phyloP scores from a whole-genome alignment of 2,329 filamentous ascomycete species.

The Penicillium sp. region DNA sequence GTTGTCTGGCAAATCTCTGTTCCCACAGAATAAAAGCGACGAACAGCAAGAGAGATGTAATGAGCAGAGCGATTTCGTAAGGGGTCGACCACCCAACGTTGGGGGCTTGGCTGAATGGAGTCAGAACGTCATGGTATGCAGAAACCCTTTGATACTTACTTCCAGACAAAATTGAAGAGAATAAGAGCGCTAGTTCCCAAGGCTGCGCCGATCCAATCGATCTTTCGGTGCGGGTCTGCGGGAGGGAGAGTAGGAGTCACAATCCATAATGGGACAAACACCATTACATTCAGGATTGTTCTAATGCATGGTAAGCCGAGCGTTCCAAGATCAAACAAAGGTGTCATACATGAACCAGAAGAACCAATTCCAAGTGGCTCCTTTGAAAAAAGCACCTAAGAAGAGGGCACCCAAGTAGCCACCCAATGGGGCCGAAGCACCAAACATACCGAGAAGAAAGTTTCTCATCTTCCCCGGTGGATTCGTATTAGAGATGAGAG shows the following conservation, averaged over 20 bases:
- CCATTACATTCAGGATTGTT: no score
- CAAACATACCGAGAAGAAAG: conserved; percentile 53
- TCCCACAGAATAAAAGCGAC: conserved; percentile 51
- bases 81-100: conserved; percentile 52
- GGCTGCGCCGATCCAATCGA: conserved; percentile 40
- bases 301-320: no score
- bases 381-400: conserved; percentile 36
- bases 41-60: conserved; percentile 53
- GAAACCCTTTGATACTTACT: conserved; percentile 58
- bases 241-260: conserved; percentile 31
- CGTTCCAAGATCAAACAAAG: neutral
- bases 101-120: no score
- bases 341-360: conserved; percentile 25
- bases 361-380: conserved; percentile 51
- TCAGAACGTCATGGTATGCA: no score
- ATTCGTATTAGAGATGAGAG: conserved; percentile 50
- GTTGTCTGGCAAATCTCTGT: conserved; percentile 42
- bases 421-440: conserved; percentile 46
- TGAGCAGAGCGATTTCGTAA: conserved; percentile 53
- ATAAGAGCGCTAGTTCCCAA: conserved; percentile 53
- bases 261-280: conserved; percentile 34
- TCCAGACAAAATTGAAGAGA: conserved; percentile 63
- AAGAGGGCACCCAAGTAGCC: conserved; percentile 41
- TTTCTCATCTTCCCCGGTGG: conserved; percentile 53
- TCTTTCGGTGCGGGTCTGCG: conserved; percentile 7